Base-by-base conservation (phyloP, 1,284 basidiomycete genomes). In the Exsudoporus floridanus region DNA sequence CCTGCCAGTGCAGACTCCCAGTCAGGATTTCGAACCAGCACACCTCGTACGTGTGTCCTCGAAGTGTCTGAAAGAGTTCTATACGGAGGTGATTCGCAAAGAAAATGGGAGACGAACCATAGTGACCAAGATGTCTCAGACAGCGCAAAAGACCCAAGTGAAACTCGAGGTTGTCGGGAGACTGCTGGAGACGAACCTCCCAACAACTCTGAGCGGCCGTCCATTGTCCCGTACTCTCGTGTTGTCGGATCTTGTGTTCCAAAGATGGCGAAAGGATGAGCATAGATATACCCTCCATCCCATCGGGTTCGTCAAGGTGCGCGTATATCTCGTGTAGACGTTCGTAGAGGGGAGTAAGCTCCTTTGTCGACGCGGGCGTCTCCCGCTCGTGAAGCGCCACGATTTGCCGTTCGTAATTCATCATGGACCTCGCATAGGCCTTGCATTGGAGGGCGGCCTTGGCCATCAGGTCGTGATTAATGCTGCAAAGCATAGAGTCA, bases 131-230 rank as follows among this genome's bases (percentile, higher is more conserved):
- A 66, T 98, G 98, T 39, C 93, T 82, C 47, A 99, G 78, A 67
- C 97, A 99, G 47, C 92, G 84, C 55, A 98, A 74, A 18, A 99
- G 77, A 4, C 97, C 97, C 8, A 97, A 70, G 69, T 99, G 97
- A 55, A 89, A 88, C 28, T 90, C 83, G 8, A 97, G 77, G 59
- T 95, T 93, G 61, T 97, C 85, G 0, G 96, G 96, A 27, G 85
- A 83, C 58, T 92, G 86, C 67, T 98, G 96, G 21, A 99, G 76
- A 43, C 90, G 82, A n/a, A 99, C 90, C 73, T 99, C 97, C 97
- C 97, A 99, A 63, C 97, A 99, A 65, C 96, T 98, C 70, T 99
- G 97, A 5, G 97, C 97, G 5, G 94, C 90, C 1, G 97, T 99
- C 97, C 97, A 99, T 38, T 88, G 81, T 4, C 97, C 97, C 1